These are phyloP conservation scores for Paraphoma chrysanthemicola DNA, from an alignment of 2,329 filamentous ascomycete genomes.

Conservation along the genomic window DNA sequence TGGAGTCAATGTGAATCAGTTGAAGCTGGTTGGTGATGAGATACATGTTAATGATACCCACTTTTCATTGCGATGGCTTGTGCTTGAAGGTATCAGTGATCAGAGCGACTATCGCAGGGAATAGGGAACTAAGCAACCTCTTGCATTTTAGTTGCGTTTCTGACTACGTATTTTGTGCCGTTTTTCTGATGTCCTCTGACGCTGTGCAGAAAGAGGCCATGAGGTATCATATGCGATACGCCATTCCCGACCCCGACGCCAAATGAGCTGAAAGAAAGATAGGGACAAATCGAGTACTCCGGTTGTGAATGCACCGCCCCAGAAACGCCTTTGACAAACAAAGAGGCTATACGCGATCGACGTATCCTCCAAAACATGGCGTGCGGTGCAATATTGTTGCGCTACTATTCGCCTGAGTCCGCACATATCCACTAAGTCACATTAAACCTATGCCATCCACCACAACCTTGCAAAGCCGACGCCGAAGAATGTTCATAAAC, in stretches of 20 bases:
- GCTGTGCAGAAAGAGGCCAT: background rate
- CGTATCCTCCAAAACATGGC: background rate
- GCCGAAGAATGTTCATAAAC: background rate
- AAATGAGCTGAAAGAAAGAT: background rate
- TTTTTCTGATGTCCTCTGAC: background rate
- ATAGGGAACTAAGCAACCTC: no score
- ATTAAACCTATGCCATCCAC: background rate
- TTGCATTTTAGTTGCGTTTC: background rate
- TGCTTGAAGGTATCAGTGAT: no score
- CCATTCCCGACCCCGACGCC: background rate
- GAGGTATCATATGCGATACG: conserved; percentile 11
- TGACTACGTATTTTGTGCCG: background rate
- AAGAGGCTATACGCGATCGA: background rate
- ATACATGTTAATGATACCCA: conserved; percentile 8
- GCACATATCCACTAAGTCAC: background rate
- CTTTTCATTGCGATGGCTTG: background rate
- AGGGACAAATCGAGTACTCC: background rate
- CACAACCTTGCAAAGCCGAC: background rate
- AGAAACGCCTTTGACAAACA: background rate
- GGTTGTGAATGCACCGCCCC: background rate
- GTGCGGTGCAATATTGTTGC: background rate
- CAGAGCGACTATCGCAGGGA: no score
- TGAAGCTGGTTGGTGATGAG: background rate
- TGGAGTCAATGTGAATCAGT: conserved; percentile 35
- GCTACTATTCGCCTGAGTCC: background rate